Evolutionary conservation across 129 eudicot species (phyloP), one percentile per base, ranked within the genome.

Genomic region (Helichrysum umbraculigerum): DNA sequence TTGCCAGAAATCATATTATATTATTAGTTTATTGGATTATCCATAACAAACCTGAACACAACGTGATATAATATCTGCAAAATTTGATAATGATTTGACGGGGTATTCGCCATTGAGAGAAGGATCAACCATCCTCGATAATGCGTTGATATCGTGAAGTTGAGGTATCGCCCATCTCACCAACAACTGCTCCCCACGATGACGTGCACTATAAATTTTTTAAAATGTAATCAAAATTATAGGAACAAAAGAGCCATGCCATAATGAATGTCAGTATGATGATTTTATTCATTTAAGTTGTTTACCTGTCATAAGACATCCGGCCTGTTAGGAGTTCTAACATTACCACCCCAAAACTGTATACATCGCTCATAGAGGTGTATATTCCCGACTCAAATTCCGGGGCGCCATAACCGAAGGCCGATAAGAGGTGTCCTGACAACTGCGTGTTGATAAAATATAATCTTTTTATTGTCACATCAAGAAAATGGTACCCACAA

Each of bases 261-360:
- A 76, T 67, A 20, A 33, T 81, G 39, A 58, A 72, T 28, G 29
- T 47, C 54, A 47, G 12, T 47, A 0, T 47, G 29, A 68, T 12
- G 21, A 64, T 54, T 14, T n/a, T 17, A 64, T 25, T 2, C 54
- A 47, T 6, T 51, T 6, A 56, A 28, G 59, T 64, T 72, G 78
- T 77, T 73, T 90, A 93, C 98, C 89, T 90, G 85, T 93, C 98
- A 41, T 93, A 83, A 37, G 98, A 88, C 94, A 70, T 85, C 77
- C 98, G 86, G 71, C 98, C 98, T 15, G 98, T 92, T 78, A 92
- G 81, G 30, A 92, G 90, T 83, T 92, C 98, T 66, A 92, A 68
- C 98, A 92, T 90, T 71, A 92, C 98, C 80, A 90, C 98, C 68
- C 98, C 98, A 76, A 92, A 92, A 79, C 98, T 92, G 82, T 88